Evolutionary conservation across 2,329 filamentous ascomycete genomes (phyloP), one percentile per base, ranked within the genome.

Genomic region (Penicillium sp.): DNA sequence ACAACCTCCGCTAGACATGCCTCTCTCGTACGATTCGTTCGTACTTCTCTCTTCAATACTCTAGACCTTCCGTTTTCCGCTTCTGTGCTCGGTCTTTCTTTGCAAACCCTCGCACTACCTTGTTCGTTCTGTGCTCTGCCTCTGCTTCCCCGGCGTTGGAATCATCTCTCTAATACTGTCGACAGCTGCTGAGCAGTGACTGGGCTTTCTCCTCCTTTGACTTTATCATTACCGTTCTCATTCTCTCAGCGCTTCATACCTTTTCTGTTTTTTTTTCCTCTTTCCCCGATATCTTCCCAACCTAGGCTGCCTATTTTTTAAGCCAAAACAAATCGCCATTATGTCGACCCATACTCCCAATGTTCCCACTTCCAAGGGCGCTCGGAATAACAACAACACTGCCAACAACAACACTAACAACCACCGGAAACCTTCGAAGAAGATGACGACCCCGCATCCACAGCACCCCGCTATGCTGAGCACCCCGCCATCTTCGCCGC

Each of bases 231-330:
- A 65, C 54, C 62, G 67, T 62, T 66, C 55, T 64, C 55, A 62
- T 54, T 62, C 55, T 61, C 61, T 65, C 61, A 67, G 64, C 66
- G 62, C 57, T 52, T 65, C 49, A 55, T 64, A 37, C 60, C 55
- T 62, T 61, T 68, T 68, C 65, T 58, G 43, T 67, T 58, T 66
- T 65, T 66, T 58, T 63, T 61, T 69, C 71, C 71, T 64, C 71
- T 64, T 67, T 72, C 26, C 35, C 14, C 38, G 51, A 35, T 61
- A 40, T 52, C 25, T 52, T 66, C 58, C 67, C 65, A 65, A 65
- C 35, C 22, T 70, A 73, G 79, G 78, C 78, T 80, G 78, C 75
- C 72, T 82, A 82, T 82, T 81, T 82, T 78, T 80, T 78, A 80
- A 82, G 77, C 77, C 77, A 73, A 73, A 43, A 46, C 45, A 42